Evolutionary conservation across 2,329 filamentous ascomycete genomes (phyloP).

Genomic region (Anisogramma anomala): DNA sequence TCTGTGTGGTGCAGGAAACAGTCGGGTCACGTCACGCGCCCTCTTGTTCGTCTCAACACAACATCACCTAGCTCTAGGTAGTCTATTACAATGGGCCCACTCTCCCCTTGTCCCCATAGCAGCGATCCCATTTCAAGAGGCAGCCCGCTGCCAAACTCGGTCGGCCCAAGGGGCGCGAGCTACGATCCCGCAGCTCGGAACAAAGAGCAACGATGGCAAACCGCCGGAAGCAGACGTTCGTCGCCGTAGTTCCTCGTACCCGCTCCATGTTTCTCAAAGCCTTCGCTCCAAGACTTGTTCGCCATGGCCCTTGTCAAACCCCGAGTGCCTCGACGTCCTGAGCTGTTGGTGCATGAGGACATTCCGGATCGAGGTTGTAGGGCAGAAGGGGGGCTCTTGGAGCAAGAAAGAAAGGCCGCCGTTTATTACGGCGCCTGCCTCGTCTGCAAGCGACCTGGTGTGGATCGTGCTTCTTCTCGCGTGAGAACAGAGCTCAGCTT

Average conservation of each 20-base stretch:
- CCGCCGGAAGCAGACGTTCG: neutral
- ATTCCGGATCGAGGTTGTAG: neutral
- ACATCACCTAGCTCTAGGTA: too few species aligned
- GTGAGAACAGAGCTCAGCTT: neutral
- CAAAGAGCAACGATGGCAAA: neutral
- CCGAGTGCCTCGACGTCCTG: neutral
- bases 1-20: too few species aligned
- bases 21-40: too few species aligned
- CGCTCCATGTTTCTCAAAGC: neutral
- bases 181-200: neutral
- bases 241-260: neutral
- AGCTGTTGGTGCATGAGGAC: neutral
- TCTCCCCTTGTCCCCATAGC: too few species aligned
- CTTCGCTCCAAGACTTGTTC: neutral
- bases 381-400: neutral
- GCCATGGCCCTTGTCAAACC: neutral
- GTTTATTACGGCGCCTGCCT: neutral
- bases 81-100: too few species aligned
- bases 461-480: neutral
- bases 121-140: too few species aligned
- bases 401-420: neutral
- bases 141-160: neutral
- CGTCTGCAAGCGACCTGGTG: too few species aligned
- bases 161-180: neutral
- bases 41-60: too few species aligned